Conservation (phyloP, 176 grass and related monocot genomes). For the Carex scoparia region DNA sequence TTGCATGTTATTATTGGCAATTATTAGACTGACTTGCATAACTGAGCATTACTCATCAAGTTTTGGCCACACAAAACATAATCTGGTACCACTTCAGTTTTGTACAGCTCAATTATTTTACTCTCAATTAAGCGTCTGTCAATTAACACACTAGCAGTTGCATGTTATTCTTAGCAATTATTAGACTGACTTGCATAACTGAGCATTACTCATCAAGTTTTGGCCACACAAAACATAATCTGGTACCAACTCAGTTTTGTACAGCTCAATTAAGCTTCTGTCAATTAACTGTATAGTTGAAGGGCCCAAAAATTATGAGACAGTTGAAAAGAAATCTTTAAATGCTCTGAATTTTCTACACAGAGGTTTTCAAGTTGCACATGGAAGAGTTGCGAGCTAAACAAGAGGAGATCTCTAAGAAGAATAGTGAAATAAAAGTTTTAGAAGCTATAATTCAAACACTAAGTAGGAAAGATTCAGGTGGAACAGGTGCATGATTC, state of each 20-base stretch:
- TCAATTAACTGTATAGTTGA: background rate
- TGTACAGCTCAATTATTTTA: too few relatives aligned
- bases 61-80: background rate
- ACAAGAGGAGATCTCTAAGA: slow-evolving; percentile 92
- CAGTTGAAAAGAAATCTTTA: background rate
- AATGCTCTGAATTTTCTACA: background rate
- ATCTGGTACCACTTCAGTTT: too few relatives aligned
- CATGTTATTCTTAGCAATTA: background rate
- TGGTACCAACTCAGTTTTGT: too few relatives aligned
- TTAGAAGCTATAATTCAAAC: slow-evolving; percentile 93
- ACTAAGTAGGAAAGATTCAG: slow-evolving; percentile 63
- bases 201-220: background rate
- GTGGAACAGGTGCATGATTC: slow-evolving; percentile 40
- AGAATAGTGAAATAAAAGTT: slow-evolving; percentile 81
- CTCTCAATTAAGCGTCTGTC: too few relatives aligned
- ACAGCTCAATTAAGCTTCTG: too few relatives aligned
- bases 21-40: background rate
- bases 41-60: background rate
- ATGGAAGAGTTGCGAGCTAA: slow-evolving; percentile 87
- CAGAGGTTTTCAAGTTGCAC: slow-evolving; percentile 86
- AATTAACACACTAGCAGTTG: too few relatives aligned
- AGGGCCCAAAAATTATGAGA: background rate
- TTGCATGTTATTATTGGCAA: background rate
- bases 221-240: background rate
- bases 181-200: background rate